Base-by-base conservation (phyloP, 192 early-diverging fungal genomes). In the Coemansia sp. region DNA sequence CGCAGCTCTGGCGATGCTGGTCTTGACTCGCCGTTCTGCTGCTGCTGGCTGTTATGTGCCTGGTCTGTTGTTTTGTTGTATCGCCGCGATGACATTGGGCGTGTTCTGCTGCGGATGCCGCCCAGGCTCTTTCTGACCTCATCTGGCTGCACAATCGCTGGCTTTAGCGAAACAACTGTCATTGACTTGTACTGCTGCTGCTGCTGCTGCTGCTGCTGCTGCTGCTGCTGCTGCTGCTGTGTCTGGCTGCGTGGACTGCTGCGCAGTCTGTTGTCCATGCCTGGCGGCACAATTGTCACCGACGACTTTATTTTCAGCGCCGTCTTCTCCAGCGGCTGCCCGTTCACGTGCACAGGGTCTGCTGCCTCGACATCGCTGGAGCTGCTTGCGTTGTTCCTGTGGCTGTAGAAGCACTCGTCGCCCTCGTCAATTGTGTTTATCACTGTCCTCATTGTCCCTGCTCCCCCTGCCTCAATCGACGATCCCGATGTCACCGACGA, bases 31-130 rank as follows among this genome's bases (percentile, higher is more conserved):
- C 22, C 4, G 22, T 22, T 20, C 20, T 48, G 44, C 4, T 47
- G 44, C 19, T 47, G 19, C 44, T 47, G 42, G 42, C 42, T 44
- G 31, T 56, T 48, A n/a, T n/a, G 30, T 36, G 19, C 62, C 59
- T 63, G 47, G 28, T 60, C 58, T 2, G 17, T 28, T 27, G 54
- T 44, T 30, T 58, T 65, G 50, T 59, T 50, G 54, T 62, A 78
- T 53, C 66, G 61, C 38, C 75, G 65, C 5, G 69, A 58, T 13
- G 33, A 28, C 13, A 48, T 48, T 13, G 70, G 62, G 20, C 42
- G 61, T 19, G 52, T 50, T 9, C 75, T 44, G 53, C 70, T 68
- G 34, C 75, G 75, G 13, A 71, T 70, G 2, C 75, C 69, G 31
- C 75, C 75, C 14, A 78, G 62, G 2, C 61, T 57, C 58, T 27